Base-by-base conservation (phyloP, 2,329 filamentous ascomycete species). In the Alternaria viburni region DNA sequence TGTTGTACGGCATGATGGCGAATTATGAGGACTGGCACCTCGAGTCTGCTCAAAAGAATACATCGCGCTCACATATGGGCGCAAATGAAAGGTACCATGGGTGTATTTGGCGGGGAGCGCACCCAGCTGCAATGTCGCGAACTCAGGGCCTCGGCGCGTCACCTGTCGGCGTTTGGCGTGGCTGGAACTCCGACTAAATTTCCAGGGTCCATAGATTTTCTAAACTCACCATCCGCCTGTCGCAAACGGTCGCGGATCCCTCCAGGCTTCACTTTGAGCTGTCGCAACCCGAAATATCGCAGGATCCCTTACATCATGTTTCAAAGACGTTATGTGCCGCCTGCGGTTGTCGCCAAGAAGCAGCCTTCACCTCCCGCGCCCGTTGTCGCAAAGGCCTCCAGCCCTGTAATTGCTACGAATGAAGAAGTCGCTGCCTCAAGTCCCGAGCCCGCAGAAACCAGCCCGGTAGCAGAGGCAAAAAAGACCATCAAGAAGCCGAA, bases 1-100 rank as follows among this genome's bases (percentile, higher is more conserved):
- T 91, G 73, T 90, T 90, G 84, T 91, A 91, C 57, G 88, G 85
- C 89, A 91, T 91, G 23, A 72, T 74, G 73, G 52, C 43, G 47
- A 19, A 13, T 41, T 50, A 28, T 45, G 69, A 75, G 76, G 72
- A 69, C 56, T 8, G 15, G 1, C 17, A 65, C 75, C 72, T 70
- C 67, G 62, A 67, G 26, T 51, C 8, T 30, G 55, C 15, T 47
- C 36, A 62, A 12, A 50, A 36, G 47, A 28, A 73, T 63, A 66
- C 74, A 77, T 78, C 57, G 60, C 74, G 62, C 49, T 62, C 61
- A 66, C 47, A 19, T 5, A 4, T 23, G 19, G 58, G 54, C 56
- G 63, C 62, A 64, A 49, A 41, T 28, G 25, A 12, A 13, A 45
- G 23, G 25, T 19, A 17, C 32, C 52, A 46, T 30, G 32, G n/a